Evolutionary conservation across 2,329 filamentous ascomycete species (phyloP).

Genomic region (Diaporthe citriasiana): DNA sequence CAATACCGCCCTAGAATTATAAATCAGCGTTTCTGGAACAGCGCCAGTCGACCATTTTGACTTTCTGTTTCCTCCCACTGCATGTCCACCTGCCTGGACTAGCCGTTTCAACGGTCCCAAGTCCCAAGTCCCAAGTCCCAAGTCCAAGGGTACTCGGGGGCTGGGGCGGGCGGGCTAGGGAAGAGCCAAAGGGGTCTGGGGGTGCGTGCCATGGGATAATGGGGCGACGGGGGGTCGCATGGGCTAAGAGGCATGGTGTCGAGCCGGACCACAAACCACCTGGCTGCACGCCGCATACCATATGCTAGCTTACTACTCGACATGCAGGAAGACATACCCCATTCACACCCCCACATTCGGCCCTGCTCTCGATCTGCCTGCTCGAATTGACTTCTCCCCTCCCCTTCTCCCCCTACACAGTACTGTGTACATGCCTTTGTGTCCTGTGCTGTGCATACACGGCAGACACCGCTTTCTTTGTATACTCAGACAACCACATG

Average conservation of each 20-base stretch:
- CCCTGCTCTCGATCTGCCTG: slow-evolving; percentile 3
- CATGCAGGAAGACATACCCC: background rate
- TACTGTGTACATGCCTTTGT: background rate
- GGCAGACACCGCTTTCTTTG: background rate
- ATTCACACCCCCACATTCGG: slow-evolving; percentile 14
- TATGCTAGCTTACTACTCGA: background rate
- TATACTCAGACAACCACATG: background rate
- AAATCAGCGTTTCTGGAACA: slow-evolving; percentile 28
- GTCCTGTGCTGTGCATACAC: background rate
- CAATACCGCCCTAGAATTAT: slow-evolving; percentile 14
- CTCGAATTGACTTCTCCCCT: slow-evolving; percentile 10
- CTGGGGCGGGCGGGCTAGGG: background rate
- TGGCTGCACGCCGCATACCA: background rate
- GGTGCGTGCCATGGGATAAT: background rate
- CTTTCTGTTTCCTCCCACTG: slow-evolving; percentile 9
- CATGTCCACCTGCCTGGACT: slow-evolving; percentile 11
- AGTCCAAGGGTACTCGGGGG: background rate
- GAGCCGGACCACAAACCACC: slow-evolving; percentile 19
- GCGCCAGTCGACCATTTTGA: background rate
- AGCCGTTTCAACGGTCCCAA: slow-evolving; percentile 24
- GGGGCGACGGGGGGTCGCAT: background rate
- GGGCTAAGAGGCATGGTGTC: slow-evolving; percentile 10
- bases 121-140: too few relatives aligned
- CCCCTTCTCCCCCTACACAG: background rate
- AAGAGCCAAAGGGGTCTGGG: background rate